Percentiles rank a stretch among this genome's conserved stretches.
phyloP scores from a whole-genome alignment of 192 early-diverging fungal genomes.

The Chytriomyces hyalinus region DNA sequence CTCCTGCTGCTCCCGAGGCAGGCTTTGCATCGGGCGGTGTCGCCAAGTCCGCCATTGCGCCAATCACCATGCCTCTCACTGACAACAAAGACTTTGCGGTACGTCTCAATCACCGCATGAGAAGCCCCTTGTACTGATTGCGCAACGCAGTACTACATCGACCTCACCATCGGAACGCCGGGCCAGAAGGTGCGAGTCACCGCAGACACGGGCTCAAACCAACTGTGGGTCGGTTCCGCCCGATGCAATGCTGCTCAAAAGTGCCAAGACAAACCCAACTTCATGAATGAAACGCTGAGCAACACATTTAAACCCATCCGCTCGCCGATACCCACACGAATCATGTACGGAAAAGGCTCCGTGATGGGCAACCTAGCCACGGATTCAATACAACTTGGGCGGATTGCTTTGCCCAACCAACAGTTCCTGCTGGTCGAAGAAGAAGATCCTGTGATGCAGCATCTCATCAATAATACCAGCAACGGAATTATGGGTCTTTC shows the following conservation, averaged over 20 bases:
- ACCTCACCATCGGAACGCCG: constrained; percentile 12
- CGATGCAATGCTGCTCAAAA: not conserved
- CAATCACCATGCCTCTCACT: not conserved
- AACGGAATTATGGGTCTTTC: constrained; percentile 15
- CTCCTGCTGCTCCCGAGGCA: too few species aligned
- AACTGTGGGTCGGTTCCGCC: constrained; percentile 15
- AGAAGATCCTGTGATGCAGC: not conserved
- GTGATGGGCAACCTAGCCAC: constrained; percentile 1
- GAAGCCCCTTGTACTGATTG: not conserved
- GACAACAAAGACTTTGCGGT: not conserved
- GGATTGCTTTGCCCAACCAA: not conserved
- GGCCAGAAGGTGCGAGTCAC: not conserved
- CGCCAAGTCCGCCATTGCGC: not conserved
- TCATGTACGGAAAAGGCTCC: constrained; percentile 25
- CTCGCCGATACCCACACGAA: not conserved
- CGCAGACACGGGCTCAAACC: constrained; percentile 1
- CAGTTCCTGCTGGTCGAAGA: constrained; percentile 5
- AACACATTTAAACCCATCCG: not conserved
- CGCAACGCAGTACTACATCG: not conserved
- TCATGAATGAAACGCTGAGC: not conserved
- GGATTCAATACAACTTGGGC: not conserved
- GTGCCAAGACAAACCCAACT: not conserved
- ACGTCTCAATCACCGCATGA: too few species aligned
- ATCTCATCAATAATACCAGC: constrained; percentile 13
- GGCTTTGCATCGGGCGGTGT: not conserved